Base-by-base conservation (phyloP, 208 protist genomes). In the Crithidia thermophila region DNA sequence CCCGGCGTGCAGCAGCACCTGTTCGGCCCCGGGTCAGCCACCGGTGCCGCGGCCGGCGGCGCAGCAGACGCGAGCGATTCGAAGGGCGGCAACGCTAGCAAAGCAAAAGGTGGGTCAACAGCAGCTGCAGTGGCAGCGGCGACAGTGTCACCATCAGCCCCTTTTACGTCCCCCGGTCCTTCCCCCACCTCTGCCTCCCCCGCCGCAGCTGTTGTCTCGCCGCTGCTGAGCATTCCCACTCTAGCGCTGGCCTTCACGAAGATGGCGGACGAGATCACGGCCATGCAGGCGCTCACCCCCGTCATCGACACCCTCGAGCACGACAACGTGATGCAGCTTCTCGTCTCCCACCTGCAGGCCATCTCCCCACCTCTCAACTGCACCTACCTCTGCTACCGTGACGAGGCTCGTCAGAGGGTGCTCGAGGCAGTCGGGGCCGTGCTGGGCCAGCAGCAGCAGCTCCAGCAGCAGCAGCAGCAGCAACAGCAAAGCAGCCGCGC, bases 371-470 rank as follows among this genome's bases (percentile, higher is more conserved):
- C 82, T 13, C 60, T 77, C 0, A 88, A 77, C 71, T 90, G 77
- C 72, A 82, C 75, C 9, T 92, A 94, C 64, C 59, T 91, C 23
- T 94, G 89, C 75, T 91, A 94, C 72, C 49, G 52, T n/a, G 86
- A 88, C 14, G 63, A 67, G 0, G 58, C 64, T 13, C 72, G 83
- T 2, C 77, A 75, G 52, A 42, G 51, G 52, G 61, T 75, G 37
- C 55, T 75, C 36, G 55, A 68, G 46, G 59, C 53, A 5, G 30
- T 75, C 27, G 55, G 76, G 4, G 71, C 66, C 11, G 46, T 67
- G 49, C 51, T 72, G 30, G n/a, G n/a, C 28, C 52, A 71, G 37
- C 68, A 83, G 61, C 62, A 70, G 30, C 25, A 25, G 50, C 49
- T 28, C 52, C 62, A 36, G 57, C 59, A 57, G 42, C 71, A 63